Base-by-base conservation (phyloP, 2,329 filamentous ascomycete genomes). In the Cladorrhinum sp. region DNA sequence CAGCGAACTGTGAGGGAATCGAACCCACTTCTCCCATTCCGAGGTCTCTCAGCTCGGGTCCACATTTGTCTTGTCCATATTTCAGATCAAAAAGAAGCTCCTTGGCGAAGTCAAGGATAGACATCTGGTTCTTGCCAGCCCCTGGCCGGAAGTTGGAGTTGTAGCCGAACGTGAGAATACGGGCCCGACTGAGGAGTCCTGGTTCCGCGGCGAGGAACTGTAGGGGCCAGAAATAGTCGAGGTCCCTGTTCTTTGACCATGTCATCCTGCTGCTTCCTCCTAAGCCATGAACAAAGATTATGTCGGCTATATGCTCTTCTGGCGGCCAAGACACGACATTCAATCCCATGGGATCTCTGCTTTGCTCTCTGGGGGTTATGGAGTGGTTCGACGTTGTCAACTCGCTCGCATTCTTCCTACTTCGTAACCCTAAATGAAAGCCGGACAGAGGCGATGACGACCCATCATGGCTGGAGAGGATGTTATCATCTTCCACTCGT, bases 141-240 rank as follows among this genome's bases (percentile, higher is more conserved):
- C 60, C 62, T 3, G 54, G 33, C 4, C 20, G 60, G 48, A 72
- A 70, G 18, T 69, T 58, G 10, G 71, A 65, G 55, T 74, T 69
- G 60, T 75, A 76, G 0, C 73, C 74, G 48, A 72, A 76, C 2
- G 69, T 72, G 2, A 72, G 55, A n/a, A 75, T 70, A 8, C 73
- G 64, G 6, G 68, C 65, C 26, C 26, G 26, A 0, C 59, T 28
- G 6, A 61, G 39, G 8, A 75, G 39, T 5, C 65, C 71, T 16
- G 67, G 61, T 23, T 75, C 73, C 0, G 54, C 23, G 2, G 73
- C 68, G 2, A 75, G 64, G 55, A 69, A 75, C 10, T 51, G 58
- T 16, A 61, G 26, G 1, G 73, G 73, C 73, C 73, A 76, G 58
- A 74, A 73, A 2, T 66, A 48, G 1, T 69, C 61, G 0, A 61